Percentiles rank a stretch among this genome's conserved stretches.
phyloP scores from a whole-genome alignment of 2,329 filamentous ascomycete species.

The Grosmannia penicillata region DNA sequence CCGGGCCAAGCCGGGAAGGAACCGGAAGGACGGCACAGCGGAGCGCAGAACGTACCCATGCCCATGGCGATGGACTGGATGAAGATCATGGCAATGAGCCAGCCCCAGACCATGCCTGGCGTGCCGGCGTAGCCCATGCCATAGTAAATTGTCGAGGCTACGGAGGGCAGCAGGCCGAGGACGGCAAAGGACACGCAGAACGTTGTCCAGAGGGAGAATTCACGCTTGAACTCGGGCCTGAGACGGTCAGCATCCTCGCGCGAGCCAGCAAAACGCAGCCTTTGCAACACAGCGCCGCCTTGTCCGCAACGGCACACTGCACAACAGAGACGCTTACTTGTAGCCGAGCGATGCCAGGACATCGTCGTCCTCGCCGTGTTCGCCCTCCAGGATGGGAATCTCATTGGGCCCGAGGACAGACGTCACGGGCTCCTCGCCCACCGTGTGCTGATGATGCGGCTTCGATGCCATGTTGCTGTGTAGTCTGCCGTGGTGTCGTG shows the following conservation, averaged over 20 bases:
- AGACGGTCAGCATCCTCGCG: no score
- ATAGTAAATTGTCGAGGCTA: constrained; percentile 58
- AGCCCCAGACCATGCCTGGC: constrained; percentile 60
- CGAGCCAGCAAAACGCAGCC: no score
- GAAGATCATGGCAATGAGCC: constrained; percentile 58
- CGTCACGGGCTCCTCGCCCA: constrained; percentile 10
- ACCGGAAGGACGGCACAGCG: no score
- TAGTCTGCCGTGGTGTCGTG: background rate
- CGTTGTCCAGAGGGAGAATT: constrained; percentile 60
- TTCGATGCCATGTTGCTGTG: constrained; percentile 1
- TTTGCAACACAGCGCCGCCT: background rate
- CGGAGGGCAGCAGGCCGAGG: constrained; percentile 54
- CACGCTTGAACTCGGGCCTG: constrained; percentile 37
- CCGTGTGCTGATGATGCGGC: constrained; percentile 1
- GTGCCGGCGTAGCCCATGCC: constrained; percentile 40
- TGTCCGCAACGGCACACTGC: background rate
- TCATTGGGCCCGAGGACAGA: constrained; percentile 8
- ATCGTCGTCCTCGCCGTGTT: constrained; percentile 33
- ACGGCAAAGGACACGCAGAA: constrained; percentile 65
- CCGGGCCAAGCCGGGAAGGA: no score
- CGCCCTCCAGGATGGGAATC: constrained; percentile 6
- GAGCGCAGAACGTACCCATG: constrained; percentile 37
- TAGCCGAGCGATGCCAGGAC: constrained; percentile 45
- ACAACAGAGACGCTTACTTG: constrained; percentile 11
- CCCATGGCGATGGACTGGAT: constrained; percentile 56